Evolutionary conservation across 192 early-diverging fungal species (phyloP), one percentile per base, ranked within the genome.

Genomic region (Spinellus fusiger): DNA sequence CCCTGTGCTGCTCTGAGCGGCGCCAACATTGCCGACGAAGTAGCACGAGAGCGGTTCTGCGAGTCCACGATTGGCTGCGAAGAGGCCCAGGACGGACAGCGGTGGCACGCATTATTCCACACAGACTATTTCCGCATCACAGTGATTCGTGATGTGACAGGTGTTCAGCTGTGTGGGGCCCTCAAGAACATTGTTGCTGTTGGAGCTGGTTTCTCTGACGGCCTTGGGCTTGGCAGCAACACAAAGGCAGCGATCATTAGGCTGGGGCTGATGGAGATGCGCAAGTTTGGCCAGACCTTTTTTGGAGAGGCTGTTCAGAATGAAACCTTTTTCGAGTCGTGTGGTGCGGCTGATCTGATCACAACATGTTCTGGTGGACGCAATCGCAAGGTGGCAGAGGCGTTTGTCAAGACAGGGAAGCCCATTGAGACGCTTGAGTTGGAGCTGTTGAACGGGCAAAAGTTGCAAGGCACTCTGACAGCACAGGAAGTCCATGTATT

Each of bases 141-240:
- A 60, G 86, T 89, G 52, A 82, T 93, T 31, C 66, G 85, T 49
- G 96, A 99, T 68, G 87, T 92, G 1, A 81, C 87, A 60, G 96
- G 93, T 54, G 93, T 96, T 28, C 94, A 99, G 79, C 79, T 99
- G 31, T 99, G 94, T 75, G 96, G 96, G 44, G 96, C 96, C 8
- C 74, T 99, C 32, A 99, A 99, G 79, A 98, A 98, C 82, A 86
- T 98, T 15, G 86, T 98, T n/a, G 96, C 96, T 16, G 85, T 99
- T 54, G 96, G 89, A 20, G 96, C 93, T 32, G 96, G 96, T 50
- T 81, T 97, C 55, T 86, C 94, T 49, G 95, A 99, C 74, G 95
- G 96, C 18, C 80, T 97, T 54, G 89, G 90, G 66, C 76, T 72
- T 54, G 96, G 95, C 35, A 90, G 94, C 72, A 98, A 98, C 77